Conservation (phyloP, 225 moss, liverwort and hornwort genomes). For the Marchantia paleacea region DNA sequence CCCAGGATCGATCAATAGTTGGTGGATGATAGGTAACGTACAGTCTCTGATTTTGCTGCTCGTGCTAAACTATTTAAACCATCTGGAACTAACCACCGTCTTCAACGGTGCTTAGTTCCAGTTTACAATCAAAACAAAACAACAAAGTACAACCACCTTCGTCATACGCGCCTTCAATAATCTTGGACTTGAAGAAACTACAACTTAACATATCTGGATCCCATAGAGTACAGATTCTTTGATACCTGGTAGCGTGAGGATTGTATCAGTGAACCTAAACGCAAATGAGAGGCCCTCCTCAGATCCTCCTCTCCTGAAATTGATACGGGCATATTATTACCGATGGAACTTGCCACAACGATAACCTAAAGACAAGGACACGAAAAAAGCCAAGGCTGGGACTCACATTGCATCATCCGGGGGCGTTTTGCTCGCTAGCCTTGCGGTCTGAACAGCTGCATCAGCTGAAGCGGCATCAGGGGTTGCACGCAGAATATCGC, state of each 20-base stretch:
- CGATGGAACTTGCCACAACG: background rate
- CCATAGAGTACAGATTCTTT: background rate
- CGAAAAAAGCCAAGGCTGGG: background rate
- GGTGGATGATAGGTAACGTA: too few species aligned
- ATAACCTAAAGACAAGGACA: background rate
- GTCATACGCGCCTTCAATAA: background rate
- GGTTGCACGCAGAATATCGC: conserved; percentile 96
- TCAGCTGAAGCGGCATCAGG: conserved; percentile 99
- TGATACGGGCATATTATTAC: background rate
- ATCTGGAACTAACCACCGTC: too few species aligned
- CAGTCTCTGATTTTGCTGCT: too few species aligned
- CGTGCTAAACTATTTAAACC: too few species aligned
- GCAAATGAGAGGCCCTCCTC: conserved; percentile 98
- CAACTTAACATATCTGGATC: background rate
- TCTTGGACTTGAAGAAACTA: background rate
- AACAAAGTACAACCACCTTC: background rate
- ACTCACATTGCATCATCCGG: conserved; percentile 67
- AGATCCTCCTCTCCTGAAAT: conserved; percentile 56
- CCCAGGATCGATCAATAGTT: background rate
- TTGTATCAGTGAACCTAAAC: conserved; percentile 95
- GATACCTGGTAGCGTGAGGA: conserved; percentile 79
- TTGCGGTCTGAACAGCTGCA: conserved; percentile 95
- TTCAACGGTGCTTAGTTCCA: too few species aligned
- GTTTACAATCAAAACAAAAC: background rate
- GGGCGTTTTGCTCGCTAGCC: conserved; percentile 91